A percentile compares a stretch with the other conserved stretches of the same genome.
phyloP scores from a whole-genome alignment of 2,329 filamentous ascomycete genomes.

The Amesomyces nigricolor region DNA sequence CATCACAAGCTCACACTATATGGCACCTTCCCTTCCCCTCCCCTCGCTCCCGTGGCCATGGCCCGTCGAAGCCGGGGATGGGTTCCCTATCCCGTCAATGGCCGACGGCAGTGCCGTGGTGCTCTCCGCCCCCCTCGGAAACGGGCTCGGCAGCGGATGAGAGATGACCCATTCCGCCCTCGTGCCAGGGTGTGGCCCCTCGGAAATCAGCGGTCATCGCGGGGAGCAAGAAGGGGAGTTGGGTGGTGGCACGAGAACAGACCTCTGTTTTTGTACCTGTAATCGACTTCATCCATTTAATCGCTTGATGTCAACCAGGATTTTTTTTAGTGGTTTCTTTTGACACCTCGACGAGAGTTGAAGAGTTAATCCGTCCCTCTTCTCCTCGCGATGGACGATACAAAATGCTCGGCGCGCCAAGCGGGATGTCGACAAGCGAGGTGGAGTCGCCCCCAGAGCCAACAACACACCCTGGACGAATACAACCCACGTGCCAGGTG shows the following conservation, averaged over 20 bases:
- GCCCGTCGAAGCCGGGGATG: constrained; percentile 9
- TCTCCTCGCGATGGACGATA: background rate
- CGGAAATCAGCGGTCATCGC: constrained; percentile 16
- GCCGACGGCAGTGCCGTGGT: constrained; percentile 24
- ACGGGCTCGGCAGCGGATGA: constrained; percentile 23
- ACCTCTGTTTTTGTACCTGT: no score
- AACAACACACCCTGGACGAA: background rate
- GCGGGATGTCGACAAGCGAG: constrained; percentile 8
- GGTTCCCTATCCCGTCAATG: constrained; percentile 18
- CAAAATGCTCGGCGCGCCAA: constrained; percentile 4
- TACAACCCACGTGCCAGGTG: no score
- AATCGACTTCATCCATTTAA: no score
- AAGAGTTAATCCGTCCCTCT: background rate
- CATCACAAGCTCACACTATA: constrained; percentile 7
- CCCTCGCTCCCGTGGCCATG: background rate
- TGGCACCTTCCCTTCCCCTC: background rate
- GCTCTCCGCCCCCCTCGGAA: constrained; percentile 22
- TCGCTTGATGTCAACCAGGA: no score
- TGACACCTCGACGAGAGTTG: no score
- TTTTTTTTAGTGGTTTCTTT: background rate
- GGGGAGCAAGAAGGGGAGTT: background rate
- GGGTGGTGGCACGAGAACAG: no score
- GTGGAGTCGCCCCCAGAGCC: background rate
- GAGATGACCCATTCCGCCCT: constrained; percentile 17
- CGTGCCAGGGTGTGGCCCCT: background rate